phyloP scores from a whole-genome alignment of 148 eudicot genomes.

The Rhododendron ovatum region DNA sequence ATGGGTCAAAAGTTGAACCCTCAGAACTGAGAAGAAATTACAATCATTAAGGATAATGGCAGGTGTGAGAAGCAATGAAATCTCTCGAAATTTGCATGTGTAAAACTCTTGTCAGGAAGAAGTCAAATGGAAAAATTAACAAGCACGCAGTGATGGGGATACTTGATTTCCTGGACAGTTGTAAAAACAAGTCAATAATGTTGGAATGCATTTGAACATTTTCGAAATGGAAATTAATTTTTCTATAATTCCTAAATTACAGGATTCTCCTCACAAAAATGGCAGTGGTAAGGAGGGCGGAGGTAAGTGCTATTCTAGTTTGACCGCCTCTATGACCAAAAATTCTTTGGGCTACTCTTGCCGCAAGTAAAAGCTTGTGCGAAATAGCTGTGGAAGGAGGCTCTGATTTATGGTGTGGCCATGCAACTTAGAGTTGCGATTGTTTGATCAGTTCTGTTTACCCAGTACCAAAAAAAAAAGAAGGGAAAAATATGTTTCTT shows the following conservation, averaged over 20 bases:
- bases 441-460: not conserved
- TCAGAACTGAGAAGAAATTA: constrained; percentile 35
- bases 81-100: not conserved
- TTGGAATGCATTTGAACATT: not conserved
- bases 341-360: not conserved
- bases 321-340: not conserved
- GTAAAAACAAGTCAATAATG: not conserved
- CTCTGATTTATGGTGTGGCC: not conserved
- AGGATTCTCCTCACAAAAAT: not conserved
- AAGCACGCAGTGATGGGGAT: not conserved
- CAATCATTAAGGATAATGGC: not conserved
- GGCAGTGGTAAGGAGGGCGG: not conserved
- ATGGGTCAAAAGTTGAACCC: constrained; percentile 70
- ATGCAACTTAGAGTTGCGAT: not conserved
- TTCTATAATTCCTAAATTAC: not conserved
- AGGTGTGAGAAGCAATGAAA: not conserved
- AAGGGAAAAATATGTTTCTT: not conserved
- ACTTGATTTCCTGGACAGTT: not conserved
- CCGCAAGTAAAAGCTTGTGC: not conserved
- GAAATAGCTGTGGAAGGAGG: not conserved
- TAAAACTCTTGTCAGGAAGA: not conserved
- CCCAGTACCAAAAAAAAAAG: not conserved
- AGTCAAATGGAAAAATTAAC: not conserved
- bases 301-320: not conserved
- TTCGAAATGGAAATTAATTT: not conserved